phyloP scores from a whole-genome alignment of 495 filamentous ascomycete species.

The Aspergillus coremiiformis region DNA sequence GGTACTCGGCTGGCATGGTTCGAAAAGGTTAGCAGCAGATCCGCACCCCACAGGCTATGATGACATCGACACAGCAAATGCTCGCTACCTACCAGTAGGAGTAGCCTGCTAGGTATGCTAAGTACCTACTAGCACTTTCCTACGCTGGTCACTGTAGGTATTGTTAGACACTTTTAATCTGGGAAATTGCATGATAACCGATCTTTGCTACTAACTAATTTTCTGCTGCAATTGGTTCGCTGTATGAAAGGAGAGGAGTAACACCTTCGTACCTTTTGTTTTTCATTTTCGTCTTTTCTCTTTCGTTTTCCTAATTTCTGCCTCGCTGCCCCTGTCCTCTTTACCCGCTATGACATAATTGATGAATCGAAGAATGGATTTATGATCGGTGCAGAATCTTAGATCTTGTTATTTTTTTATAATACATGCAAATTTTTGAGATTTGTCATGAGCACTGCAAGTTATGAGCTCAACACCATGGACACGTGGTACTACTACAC shows the following conservation, averaged over 20 bases:
- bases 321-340: neutral
- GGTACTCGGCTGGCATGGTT: neutral
- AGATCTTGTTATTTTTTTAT: neutral
- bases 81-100: too few species aligned
- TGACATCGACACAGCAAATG: neutral
- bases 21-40: neutral
- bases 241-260: neutral
- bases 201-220: neutral
- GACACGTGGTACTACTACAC: neutral
- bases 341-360: conserved; percentile 1
- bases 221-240: neutral
- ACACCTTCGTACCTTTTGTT: too few species aligned
- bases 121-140: neutral
- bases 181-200: neutral
- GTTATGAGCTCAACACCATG: neutral
- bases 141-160: neutral
- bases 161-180: neutral
- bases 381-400: neutral
- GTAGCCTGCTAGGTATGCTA: too few species aligned
- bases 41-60: neutral
- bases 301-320: neutral
- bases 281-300: neutral
- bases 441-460: neutral
- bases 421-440: neutral
- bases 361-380: neutral